These are phyloP conservation scores for Phytophthora sp. DNA, from an alignment of 352 stramenopile genomes.

Conservation along the genomic window DNA sequence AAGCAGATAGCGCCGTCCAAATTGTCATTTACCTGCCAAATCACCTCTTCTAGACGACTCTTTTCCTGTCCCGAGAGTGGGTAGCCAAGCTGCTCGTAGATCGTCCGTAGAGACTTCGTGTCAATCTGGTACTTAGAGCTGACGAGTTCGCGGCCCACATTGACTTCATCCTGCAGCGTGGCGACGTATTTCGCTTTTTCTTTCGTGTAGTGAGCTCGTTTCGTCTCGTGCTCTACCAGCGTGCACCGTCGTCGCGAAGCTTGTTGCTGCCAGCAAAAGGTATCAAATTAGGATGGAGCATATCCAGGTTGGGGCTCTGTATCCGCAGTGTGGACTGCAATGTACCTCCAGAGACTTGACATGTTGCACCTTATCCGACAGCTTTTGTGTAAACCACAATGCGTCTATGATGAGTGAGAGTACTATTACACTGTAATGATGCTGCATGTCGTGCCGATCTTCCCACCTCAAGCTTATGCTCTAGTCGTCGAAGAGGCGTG, in stretches of 20 bases:
- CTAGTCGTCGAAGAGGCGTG: conserved; percentile 57
- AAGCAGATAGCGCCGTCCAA: conserved; percentile 75
- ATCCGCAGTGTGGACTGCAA: neutral
- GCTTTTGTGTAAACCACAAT: conserved; percentile 36
- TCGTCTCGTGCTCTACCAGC: conserved; percentile 42
- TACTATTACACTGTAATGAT: neutral
- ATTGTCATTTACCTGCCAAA: conserved; percentile 86
- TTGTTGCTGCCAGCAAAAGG: conserved; percentile 21
- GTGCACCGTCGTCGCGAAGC: conserved; percentile 24
- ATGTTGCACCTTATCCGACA: conserved; percentile 45
- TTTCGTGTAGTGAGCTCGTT: conserved; percentile 43
- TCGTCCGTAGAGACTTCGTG: conserved; percentile 45
- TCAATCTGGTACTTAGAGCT: conserved; percentile 60
- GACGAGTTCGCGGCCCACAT: conserved; percentile 60
- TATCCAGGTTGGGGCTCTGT: too few species aligned
- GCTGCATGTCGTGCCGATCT: neutral
- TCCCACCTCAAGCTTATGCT: conserved; percentile 67
- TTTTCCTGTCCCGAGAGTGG: conserved; percentile 38
- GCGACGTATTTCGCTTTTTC: conserved; percentile 53
- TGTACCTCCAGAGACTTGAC: conserved; percentile 27
- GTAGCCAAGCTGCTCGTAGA: conserved; percentile 70
- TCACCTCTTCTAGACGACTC: conserved; percentile 64
- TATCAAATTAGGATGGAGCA: neutral
- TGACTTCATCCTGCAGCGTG: conserved; percentile 65
- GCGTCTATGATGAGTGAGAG: neutral